Percentiles rank a stretch among this genome's conserved stretches.
Conservation (phyloP, 1,284 basidiomycete genomes). For the Neolentinus lepideus region DNA sequence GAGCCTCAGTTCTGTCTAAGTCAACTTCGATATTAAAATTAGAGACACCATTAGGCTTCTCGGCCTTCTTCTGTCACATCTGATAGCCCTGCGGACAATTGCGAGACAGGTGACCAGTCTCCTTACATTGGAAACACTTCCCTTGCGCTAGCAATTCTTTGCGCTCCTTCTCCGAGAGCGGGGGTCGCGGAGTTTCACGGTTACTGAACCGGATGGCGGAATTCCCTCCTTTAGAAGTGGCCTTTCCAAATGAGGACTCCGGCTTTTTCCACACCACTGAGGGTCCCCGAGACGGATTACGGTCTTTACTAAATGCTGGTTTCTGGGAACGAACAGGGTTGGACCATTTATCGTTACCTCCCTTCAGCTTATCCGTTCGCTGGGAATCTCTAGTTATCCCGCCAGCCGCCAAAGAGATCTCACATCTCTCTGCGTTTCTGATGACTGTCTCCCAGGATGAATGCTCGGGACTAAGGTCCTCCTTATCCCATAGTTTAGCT, state of each 20-base stretch:
- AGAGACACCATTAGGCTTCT: slow-evolving; percentile 5
- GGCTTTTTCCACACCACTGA: too few relatives aligned
- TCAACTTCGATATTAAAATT: slow-evolving; percentile 5
- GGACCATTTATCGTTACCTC: too few relatives aligned
- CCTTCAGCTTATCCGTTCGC: too few relatives aligned
- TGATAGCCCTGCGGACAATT: slow-evolving; percentile 8
- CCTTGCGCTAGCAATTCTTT: slow-evolving; percentile 8
- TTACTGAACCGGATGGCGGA: neutral
- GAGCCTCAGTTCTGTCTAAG: neutral
- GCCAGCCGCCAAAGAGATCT: neutral
- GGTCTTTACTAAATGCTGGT: too few relatives aligned
- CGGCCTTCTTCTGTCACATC: neutral
- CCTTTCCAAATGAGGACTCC: neutral
- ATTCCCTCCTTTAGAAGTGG: neutral
- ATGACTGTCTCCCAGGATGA: neutral
- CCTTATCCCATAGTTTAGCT: neutral
- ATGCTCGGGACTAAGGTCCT: neutral
- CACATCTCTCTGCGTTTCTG: neutral
- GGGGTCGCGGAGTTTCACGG: neutral
- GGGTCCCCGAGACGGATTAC: too few relatives aligned
- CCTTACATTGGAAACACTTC: slow-evolving; percentile 13
- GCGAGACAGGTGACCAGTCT: slow-evolving; percentile 9
- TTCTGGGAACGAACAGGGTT: too few relatives aligned
- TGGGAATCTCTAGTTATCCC: too few relatives aligned
- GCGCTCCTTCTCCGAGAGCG: slow-evolving; percentile 6